A percentile compares a stretch with the other conserved stretches of the same genome.
Conservation (phyloP, 257 asterid species). For the Agastache rugosa region DNA sequence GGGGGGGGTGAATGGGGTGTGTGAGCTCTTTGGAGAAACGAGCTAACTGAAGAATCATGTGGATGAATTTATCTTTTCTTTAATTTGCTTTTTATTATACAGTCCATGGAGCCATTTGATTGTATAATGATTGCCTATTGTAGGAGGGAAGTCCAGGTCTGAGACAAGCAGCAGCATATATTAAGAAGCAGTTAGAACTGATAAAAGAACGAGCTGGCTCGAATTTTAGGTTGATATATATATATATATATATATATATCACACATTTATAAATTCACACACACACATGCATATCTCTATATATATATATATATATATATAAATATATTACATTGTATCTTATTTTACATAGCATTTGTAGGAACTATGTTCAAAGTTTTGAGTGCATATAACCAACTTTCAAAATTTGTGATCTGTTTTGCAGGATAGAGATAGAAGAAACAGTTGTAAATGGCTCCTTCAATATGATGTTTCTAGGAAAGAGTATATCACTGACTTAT, state of each 20-base stretch:
- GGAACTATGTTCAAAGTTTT: constrained; percentile 4
- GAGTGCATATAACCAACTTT: constrained; percentile 9
- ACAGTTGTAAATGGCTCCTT: constrained; percentile 87
- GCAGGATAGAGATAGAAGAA: constrained; percentile 94
- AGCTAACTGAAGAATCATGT: neutral
- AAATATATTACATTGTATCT: too few species aligned
- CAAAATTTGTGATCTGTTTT: constrained; percentile 36
- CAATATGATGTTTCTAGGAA: constrained; percentile 80
- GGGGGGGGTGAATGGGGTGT: neutral
- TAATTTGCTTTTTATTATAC: constrained; percentile 6
- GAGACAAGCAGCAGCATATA: constrained; percentile 79
- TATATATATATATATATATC: constrained; percentile 23
- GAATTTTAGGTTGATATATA: constrained; percentile 61
- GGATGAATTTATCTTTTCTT: neutral
- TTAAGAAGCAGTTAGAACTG: constrained; percentile 71
- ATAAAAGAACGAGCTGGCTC: constrained; percentile 83
- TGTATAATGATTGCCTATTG: constrained; percentile 30
- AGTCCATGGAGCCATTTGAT: constrained; percentile 20
- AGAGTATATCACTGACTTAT: constrained; percentile 79
- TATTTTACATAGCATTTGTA: neutral
- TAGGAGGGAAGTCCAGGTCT: constrained; percentile 93
- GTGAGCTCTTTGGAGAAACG: neutral
- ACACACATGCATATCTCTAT: neutral
- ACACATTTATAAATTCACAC: constrained; percentile 10
- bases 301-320: too few species aligned